These are phyloP conservation scores for Erythrophleum ivorense DNA, from an alignment of 331 rosid genomes.

Conservation along the genomic window DNA sequence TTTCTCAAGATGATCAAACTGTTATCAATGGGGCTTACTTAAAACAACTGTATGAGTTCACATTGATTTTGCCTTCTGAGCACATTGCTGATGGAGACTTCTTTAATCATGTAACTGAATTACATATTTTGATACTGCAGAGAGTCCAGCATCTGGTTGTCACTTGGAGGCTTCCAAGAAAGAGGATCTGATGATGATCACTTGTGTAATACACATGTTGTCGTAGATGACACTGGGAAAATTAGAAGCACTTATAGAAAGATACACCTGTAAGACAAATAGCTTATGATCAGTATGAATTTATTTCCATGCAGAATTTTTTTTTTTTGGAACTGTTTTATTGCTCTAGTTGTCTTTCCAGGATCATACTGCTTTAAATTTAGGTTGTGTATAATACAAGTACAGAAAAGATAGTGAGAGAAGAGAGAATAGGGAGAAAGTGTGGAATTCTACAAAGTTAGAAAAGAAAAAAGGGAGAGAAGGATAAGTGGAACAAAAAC, in stretches of 20 bases:
- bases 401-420: not conserved
- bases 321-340: constrained; percentile 17
- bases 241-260: constrained; percentile 75
- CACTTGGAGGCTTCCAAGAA: constrained; percentile 97
- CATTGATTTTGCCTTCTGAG: constrained; percentile 25
- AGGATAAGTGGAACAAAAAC: constrained; percentile 11
- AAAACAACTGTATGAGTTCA: not conserved
- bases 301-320: constrained; percentile 1
- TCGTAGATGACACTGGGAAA: constrained; percentile 77
- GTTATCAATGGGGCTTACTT: not conserved
- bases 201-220: constrained; percentile 79
- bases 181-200: constrained; percentile 79
- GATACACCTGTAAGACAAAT: constrained; percentile 79
- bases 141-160: constrained; percentile 92
- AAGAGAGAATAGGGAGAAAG: constrained; percentile 19
- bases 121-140: constrained; percentile 53
- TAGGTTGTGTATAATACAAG: not conserved
- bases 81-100: constrained; percentile 6
- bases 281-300: not conserved
- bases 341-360: constrained; percentile 6
- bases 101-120: constrained; percentile 16
- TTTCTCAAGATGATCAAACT: not conserved
- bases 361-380: constrained; percentile 26
- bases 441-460: not conserved
- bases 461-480: not conserved